phyloP scores from a whole-genome alignment of 192 early-diverging fungal species.

The Umbelopsis vinacea region DNA sequence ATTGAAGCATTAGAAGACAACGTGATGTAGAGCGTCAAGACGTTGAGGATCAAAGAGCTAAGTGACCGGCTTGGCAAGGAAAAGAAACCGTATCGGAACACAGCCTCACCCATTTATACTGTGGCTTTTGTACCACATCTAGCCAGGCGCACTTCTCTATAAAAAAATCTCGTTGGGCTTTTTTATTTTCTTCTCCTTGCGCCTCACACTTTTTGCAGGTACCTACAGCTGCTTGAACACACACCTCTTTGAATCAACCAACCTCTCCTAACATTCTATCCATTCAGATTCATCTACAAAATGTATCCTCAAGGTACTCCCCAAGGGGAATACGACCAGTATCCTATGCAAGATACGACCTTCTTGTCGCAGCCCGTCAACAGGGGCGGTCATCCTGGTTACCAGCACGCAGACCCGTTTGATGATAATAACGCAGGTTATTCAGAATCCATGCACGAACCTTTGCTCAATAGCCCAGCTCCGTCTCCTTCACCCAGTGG shows the following conservation, averaged over 20 bases:
- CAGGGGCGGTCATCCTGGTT: neutral
- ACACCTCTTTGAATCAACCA: neutral
- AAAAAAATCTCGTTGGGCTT: neutral
- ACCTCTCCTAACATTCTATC: neutral
- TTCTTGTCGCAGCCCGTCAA: constrained; percentile 9
- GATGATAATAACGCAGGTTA: neutral
- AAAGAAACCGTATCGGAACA: neutral
- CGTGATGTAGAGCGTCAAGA: no score
- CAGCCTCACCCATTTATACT: constrained; percentile 3
- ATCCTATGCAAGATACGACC: neutral
- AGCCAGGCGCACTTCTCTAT: neutral
- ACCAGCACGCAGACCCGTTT: neutral
- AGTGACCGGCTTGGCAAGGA: neutral
- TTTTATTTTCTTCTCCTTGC: neutral
- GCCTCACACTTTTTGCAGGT: constrained; percentile 6
- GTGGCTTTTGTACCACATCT: constrained; percentile 7
- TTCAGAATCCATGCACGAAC: constrained; percentile 14
- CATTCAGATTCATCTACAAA: neutral
- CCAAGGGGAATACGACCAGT: constrained; percentile 14
- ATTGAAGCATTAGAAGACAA: no score
- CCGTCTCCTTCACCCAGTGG: constrained; percentile 1
- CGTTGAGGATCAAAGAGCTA: no score
- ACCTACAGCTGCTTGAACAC: neutral
- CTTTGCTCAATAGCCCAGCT: constrained; percentile 11
- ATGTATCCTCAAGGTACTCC: constrained; percentile 14